A percentile compares a stretch with the other conserved stretches of the same genome.
These are phyloP conservation scores for Suillus brevipes DNA, from an alignment of 768 basidiomycete genomes.

Conservation along the genomic window DNA sequence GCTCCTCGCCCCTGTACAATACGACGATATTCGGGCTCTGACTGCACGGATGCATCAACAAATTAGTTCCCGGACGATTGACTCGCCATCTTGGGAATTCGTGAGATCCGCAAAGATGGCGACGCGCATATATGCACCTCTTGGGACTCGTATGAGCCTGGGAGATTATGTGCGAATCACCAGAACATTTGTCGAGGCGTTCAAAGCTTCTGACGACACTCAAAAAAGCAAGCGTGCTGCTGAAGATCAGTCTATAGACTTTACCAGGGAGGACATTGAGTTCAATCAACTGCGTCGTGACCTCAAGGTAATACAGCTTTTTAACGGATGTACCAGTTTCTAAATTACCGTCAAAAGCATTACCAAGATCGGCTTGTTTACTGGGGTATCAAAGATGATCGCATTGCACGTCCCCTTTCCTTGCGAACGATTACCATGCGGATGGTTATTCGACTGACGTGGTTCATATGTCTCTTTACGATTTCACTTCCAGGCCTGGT, in stretches of 20 bases:
- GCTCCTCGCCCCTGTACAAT: conserved; percentile 66
- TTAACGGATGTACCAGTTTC: background rate
- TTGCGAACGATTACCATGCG: conserved; percentile 59
- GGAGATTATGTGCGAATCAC: conserved; percentile 83
- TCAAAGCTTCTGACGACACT: conserved; percentile 49
- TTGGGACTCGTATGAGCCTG: conserved; percentile 83
- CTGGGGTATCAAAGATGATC: conserved; percentile 82
- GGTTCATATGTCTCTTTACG: conserved; percentile 60
- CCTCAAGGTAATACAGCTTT: conserved; percentile 50
- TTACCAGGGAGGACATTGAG: conserved; percentile 27
- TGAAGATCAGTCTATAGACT: conserved; percentile 25
- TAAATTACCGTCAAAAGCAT: conserved; percentile 38
- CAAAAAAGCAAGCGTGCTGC: conserved; percentile 22
- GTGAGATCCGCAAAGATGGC: conserved; percentile 76
- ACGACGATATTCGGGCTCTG: conserved; percentile 53
- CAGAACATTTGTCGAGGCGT: conserved; percentile 73
- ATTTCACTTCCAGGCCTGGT: conserved; percentile 75
- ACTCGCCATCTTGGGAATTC: conserved; percentile 83
- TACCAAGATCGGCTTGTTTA: conserved; percentile 73
- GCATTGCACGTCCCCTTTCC: conserved; percentile 66
- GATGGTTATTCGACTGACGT: conserved; percentile 61
- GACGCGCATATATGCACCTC: conserved; percentile 77
- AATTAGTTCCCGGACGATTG: conserved; percentile 76
- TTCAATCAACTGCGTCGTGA: conserved; percentile 45
- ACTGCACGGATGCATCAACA: conserved; percentile 65